phyloP scores from a whole-genome alignment of 371 early-diverging fungal species.

The Nematocida minor region DNA sequence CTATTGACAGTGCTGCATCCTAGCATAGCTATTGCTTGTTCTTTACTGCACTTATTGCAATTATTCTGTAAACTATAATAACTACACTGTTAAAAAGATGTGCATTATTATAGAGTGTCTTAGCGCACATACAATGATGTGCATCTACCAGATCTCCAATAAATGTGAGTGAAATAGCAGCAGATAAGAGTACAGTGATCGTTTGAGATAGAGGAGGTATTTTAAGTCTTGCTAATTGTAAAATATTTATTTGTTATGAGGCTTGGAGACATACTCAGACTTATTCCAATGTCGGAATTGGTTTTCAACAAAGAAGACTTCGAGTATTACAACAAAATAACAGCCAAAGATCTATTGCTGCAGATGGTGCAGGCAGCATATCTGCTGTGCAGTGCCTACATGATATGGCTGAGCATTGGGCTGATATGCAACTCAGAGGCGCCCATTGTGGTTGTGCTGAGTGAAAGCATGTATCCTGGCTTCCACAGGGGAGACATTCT shows the following conservation, averaged over 20 bases:
- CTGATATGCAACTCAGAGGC: slow-evolving; percentile 80
- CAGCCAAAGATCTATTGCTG: slow-evolving; percentile 34
- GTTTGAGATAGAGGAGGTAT: too few species aligned
- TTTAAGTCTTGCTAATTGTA: too few species aligned
- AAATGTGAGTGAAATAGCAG: too few species aligned
- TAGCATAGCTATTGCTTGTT: too few species aligned
- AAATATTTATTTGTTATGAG: slow-evolving; percentile 39
- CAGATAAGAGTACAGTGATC: too few species aligned
- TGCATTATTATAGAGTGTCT: too few species aligned
- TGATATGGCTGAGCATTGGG: slow-evolving; percentile 86
- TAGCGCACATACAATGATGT: too few species aligned
- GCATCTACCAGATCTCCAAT: too few species aligned
- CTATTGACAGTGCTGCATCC: too few species aligned
- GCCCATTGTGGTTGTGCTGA: slow-evolving; percentile 93
- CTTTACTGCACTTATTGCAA: too few species aligned
- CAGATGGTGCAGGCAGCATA: slow-evolving; percentile 59
- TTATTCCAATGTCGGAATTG: slow-evolving; percentile 29
- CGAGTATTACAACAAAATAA: slow-evolving; percentile 49
- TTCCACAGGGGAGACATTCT: slow-evolving; percentile 92
- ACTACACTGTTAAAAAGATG: too few species aligned
- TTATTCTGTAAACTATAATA: too few species aligned
- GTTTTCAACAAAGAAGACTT: slow-evolving; percentile 53
- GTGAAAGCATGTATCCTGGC: slow-evolving; percentile 96
- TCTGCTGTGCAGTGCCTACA: slow-evolving; percentile 68
- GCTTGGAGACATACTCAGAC: slow-evolving; percentile 5